Evolutionary conservation across 2,329 filamentous ascomycete species (phyloP).

Genomic region (Botrytis fragariae): DNA sequence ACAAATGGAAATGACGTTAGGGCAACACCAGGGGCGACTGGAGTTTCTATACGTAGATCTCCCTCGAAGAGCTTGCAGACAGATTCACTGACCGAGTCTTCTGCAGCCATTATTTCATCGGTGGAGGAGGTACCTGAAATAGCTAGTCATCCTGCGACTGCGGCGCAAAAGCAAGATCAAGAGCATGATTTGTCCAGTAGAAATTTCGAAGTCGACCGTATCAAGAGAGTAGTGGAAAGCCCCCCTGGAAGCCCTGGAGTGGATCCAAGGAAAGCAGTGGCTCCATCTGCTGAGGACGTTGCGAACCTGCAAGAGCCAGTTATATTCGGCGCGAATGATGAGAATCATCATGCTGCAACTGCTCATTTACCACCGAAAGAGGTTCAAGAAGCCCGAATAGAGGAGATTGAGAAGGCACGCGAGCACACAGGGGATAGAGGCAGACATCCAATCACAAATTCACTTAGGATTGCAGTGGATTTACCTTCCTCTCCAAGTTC

Average conservation of each 20-base stretch:
- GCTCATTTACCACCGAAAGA: slow-evolving; percentile 51
- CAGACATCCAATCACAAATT: slow-evolving; percentile 40
- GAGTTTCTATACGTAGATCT: slow-evolving; percentile 29
- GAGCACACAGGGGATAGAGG: slow-evolving; percentile 34
- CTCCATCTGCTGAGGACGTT: slow-evolving; percentile 40
- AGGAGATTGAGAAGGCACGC: slow-evolving; percentile 41
- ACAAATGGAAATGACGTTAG: slow-evolving; percentile 22
- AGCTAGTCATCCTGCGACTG: slow-evolving; percentile 24
- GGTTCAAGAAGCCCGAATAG: slow-evolving; percentile 45
- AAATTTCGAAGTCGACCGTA: slow-evolving; percentile 32
- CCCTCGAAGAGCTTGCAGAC: slow-evolving; percentile 38
- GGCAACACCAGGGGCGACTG: slow-evolving; percentile 18
- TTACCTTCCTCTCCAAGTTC: slow-evolving; percentile 58
- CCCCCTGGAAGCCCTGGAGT: slow-evolving; percentile 36
- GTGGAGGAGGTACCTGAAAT: slow-evolving; percentile 30
- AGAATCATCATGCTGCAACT: slow-evolving; percentile 33
- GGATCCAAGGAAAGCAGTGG: slow-evolving; percentile 36
- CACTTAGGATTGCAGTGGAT: slow-evolving; percentile 44
- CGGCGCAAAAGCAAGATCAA: slow-evolving; percentile 21
- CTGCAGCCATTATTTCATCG: slow-evolving; percentile 29
- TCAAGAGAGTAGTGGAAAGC: slow-evolving; percentile 31
- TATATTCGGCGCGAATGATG: slow-evolving; percentile 29
- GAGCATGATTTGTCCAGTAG: slow-evolving; percentile 20
- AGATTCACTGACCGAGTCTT: slow-evolving; percentile 30
- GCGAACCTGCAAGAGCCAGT: slow-evolving; percentile 35